Conservation (phyloP, 2,329 filamentous ascomycete species). For the Peltaster fructicola region DNA sequence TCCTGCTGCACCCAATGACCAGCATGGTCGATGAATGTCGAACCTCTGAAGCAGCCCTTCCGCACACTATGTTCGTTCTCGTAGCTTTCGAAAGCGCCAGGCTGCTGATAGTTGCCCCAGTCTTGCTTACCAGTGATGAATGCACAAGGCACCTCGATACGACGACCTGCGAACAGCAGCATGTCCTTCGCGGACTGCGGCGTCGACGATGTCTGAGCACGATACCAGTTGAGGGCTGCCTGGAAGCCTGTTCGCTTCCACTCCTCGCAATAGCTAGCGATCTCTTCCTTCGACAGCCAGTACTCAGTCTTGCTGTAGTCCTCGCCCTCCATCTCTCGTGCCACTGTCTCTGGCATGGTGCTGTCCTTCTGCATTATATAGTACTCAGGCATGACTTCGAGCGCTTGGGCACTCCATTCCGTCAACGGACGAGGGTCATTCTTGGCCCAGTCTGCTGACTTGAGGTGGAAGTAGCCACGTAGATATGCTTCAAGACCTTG, state of each 20-base stretch:
- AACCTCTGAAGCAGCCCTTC: conserved; percentile 34
- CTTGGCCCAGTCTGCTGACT: conserved; percentile 40
- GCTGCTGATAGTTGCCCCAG: conserved; percentile 53
- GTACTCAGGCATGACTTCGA: conserved; percentile 46
- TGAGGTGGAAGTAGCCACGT: conserved; percentile 50
- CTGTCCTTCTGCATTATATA: conserved; percentile 45
- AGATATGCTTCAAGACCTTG: conserved; percentile 43
- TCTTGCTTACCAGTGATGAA: conserved; percentile 47
- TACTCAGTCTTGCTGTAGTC: conserved; percentile 25
- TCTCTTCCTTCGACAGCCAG: conserved; percentile 42
- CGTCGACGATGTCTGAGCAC: conserved; percentile 34
- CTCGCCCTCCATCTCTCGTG: conserved; percentile 36
- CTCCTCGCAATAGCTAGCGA: conserved; percentile 43
- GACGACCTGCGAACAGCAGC: conserved; percentile 40
- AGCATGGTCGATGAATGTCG: conserved; percentile 37
- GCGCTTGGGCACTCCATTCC: conserved; percentile 38
- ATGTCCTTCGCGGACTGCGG: conserved; percentile 32
- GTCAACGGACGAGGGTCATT: conserved; percentile 34
- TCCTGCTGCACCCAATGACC: conserved; percentile 59
- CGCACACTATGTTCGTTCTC: conserved; percentile 20
- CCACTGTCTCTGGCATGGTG: conserved; percentile 42
- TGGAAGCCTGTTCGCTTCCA: conserved; percentile 47
- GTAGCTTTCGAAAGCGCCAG: conserved; percentile 43
- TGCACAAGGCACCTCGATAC: conserved; percentile 41
- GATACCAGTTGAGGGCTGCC: conserved; percentile 50